These are phyloP conservation scores for Aspergillus affinis DNA, from an alignment of 495 filamentous ascomycete species.

Conservation along the genomic window DNA sequence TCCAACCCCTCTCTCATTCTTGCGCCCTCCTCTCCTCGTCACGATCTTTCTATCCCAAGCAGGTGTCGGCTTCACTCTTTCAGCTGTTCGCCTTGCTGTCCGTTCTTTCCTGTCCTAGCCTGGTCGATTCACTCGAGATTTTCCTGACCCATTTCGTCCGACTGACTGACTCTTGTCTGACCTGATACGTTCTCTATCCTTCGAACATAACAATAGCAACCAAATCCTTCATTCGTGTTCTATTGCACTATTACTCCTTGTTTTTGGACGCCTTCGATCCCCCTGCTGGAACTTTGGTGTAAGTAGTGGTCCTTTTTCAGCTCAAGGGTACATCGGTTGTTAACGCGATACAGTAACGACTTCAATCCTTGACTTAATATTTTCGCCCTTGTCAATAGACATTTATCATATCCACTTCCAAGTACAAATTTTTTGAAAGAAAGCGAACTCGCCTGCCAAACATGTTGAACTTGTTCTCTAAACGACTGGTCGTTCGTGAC, in stretches of 20 bases:
- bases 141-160: conserved; percentile 1
- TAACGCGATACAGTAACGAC: conserved; percentile 3
- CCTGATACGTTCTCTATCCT: background rate
- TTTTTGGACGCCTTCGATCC: background rate
- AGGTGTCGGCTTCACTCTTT: conserved; percentile 87
- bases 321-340: background rate
- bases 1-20: conserved; percentile 41
- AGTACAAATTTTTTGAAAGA: background rate
- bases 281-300: background rate
- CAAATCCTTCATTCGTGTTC: background rate
- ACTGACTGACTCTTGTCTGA: conserved; percentile 15
- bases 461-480: conserved; percentile 47
- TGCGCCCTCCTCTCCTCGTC: conserved; percentile 24
- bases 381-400: conserved; percentile 1
- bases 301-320: background rate
- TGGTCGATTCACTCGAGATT: conserved; percentile 4
- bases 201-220: conserved; percentile 4
- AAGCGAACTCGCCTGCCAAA: conserved; percentile 9
- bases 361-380: conserved; percentile 16
- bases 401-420: background rate
- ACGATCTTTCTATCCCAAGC: conserved; percentile 35
- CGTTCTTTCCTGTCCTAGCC: conserved; percentile 44
- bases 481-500: conserved; percentile 52
- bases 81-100: conserved; percentile 59
- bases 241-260: background rate